Conservation (phyloP, 306 rosid genomes). For the Quercus dentata region DNA sequence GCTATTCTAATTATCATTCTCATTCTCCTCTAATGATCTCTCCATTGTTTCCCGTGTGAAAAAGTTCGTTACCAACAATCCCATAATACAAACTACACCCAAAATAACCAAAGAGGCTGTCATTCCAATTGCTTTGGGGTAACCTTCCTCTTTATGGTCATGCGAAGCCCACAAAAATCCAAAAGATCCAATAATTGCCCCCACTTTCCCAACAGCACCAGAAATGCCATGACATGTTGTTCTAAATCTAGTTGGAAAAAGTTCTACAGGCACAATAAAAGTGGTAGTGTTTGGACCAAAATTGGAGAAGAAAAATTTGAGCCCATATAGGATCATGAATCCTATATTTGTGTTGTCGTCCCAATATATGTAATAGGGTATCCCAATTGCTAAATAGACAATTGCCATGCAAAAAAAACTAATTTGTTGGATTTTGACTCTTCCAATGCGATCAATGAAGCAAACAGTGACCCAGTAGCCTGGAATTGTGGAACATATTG, state of each 20-base stretch:
- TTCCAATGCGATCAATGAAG: slow-evolving; percentile 64
- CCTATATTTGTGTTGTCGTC: background rate
- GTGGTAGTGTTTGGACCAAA: slow-evolving; percentile 85
- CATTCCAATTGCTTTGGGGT: slow-evolving; percentile 47
- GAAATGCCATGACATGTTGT: slow-evolving; percentile 78
- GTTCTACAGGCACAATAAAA: slow-evolving; percentile 66
- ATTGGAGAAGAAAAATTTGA: slow-evolving; percentile 73
- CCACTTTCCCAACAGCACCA: slow-evolving; percentile 60
- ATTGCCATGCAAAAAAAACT: slow-evolving; percentile 63
- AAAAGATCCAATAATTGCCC: slow-evolving; percentile 65
- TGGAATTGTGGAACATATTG: slow-evolving; percentile 61
- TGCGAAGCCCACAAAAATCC: slow-evolving; percentile 61
- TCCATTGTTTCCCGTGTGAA: slow-evolving; percentile 64
- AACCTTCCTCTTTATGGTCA: slow-evolving; percentile 5
- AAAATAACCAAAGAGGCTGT: slow-evolving; percentile 27
- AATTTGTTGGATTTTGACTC: slow-evolving; percentile 63
- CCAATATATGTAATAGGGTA: slow-evolving; percentile 58
- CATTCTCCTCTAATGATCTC: slow-evolving; percentile 72
- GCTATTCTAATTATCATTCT: slow-evolving; percentile 12
- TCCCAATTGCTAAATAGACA: slow-evolving; percentile 41
- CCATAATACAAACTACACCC: slow-evolving; percentile 57
- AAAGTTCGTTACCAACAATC: slow-evolving; percentile 48
- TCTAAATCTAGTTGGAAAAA: slow-evolving; percentile 67
- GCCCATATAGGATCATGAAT: slow-evolving; percentile 53
- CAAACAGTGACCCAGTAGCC: slow-evolving; percentile 66